Base-by-base conservation (phyloP, 1,139 yeast genomes). In the Yamadazyma membranifaciens region DNA sequence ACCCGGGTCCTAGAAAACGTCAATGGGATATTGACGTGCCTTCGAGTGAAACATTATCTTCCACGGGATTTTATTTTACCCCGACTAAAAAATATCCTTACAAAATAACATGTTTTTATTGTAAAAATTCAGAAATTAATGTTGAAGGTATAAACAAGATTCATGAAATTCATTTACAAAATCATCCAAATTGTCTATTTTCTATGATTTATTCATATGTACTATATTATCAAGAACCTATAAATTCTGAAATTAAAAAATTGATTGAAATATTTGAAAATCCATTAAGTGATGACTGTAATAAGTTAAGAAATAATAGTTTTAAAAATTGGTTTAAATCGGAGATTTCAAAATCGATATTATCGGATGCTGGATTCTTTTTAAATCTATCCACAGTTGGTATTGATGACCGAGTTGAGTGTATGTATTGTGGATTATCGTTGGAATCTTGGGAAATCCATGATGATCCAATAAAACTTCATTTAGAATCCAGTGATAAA, bases 361-460 rank as follows among this genome's bases (percentile, higher is more conserved):
- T 81, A 54, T 72, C 80, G 0, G 58, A 59, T 33, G 80, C 81
- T 9, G 87, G 87, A 1, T 79, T 81, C 48, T 70, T 71, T 40
- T 77, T 69, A 48, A 59, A 73, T 11, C 77, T 83, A 0, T 48
- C 59, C 11, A 61, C 64, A 3, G 68, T 61, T 17, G 87, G 82
- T 47, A 39, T 30, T n/a, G 27, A 43, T 14, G 95, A 86, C 55
- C 63, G 78, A n/a, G 86, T 80, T 0, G 69, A 75, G 10, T 87
- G 96, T 52, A 69, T 82, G 46, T 85, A 83, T 52, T 87, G 96
- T 59, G 81, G 77, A 6, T 65, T 81, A 14, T 69, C 81, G 1
- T 65, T 87, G 15, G 87, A 82, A 47, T 82, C 81, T 4, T 87
- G 95, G 95, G 87, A 79, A 47, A 59, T 63, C 1, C 68, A 67